phyloP scores from a whole-genome alignment of 495 filamentous ascomycete species.

The Hypoxylon rickii region DNA sequence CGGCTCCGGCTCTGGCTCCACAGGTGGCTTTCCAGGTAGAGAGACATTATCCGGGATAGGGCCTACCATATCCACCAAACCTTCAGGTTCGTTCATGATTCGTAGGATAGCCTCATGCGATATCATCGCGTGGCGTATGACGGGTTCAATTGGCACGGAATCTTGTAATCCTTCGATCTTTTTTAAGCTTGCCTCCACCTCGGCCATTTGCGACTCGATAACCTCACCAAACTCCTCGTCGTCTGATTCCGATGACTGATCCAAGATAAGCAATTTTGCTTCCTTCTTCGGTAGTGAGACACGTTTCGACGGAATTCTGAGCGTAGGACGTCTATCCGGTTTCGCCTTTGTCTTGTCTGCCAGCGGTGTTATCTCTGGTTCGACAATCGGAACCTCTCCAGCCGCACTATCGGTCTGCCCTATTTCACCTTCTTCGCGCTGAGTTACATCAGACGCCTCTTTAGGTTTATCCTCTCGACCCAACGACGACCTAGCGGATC shows the following conservation, averaged over 20 bases:
- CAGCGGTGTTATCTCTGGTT: background rate
- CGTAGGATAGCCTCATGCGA: slow-evolving; percentile 41
- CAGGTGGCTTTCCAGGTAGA: slow-evolving; percentile 37
- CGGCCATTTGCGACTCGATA: slow-evolving; percentile 51
- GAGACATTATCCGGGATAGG: slow-evolving; percentile 37
- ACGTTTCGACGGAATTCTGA: slow-evolving; percentile 21
- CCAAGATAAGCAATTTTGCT: slow-evolving; percentile 27
- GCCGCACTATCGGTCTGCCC: slow-evolving; percentile 1
- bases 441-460: slow-evolving; percentile 10
- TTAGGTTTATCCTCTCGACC: slow-evolving; percentile 40
- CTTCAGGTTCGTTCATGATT: slow-evolving; percentile 41
- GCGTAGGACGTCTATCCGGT: slow-evolving; percentile 17
- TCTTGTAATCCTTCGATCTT: slow-evolving; percentile 41
- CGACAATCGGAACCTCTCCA: background rate
- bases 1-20: too few species aligned
- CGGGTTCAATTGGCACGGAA: slow-evolving; percentile 28
- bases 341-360: slow-evolving; percentile 11
- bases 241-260: slow-evolving; percentile 52
- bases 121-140: slow-evolving; percentile 41
- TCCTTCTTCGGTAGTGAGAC: slow-evolving; percentile 39
- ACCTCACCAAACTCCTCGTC: slow-evolving; percentile 58
- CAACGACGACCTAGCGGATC: slow-evolving; percentile 45
- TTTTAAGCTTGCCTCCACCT: slow-evolving; percentile 47
- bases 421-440: slow-evolving; percentile 13
- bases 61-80: slow-evolving; percentile 41